Base-by-base conservation (phyloP, 805 yeast genomes). In the Candida chauliodis region DNA sequence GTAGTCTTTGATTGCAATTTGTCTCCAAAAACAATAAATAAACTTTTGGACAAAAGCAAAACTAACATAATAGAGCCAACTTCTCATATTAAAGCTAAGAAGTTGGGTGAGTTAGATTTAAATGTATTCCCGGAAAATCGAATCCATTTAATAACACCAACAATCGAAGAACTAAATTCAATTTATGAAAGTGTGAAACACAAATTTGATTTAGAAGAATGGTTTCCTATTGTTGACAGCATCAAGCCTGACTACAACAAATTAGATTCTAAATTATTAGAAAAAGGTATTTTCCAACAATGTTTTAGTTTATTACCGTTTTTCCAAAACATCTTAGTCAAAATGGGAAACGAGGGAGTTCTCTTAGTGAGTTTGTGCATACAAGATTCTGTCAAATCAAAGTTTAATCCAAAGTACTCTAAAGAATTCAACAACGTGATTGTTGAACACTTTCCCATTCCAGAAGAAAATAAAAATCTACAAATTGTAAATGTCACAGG, bases 171-270 rank as follows among this genome's bases (percentile, higher is more conserved):
- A 53, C 66, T 89, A 3, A 57, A 59, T 4, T 52, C 76, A 1
- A 71, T 89, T 26, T 75, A 73, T 55, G 64, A 65, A 5, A 55
- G 78, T 6, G 76, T 85, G 48, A 49, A 55, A 4, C 60, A 53
- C 5, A 41, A 51, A 1, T 70, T 59, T 3, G 49, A 54, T 25
- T 73, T 75, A 45, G 63, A 64, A 69, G 81, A 79, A 44, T 89
- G 96, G 96, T 88, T 88, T 57, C 82, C 84, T 1, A 63, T 78
- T 1, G 56, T 88, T 10, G 95, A 87, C 48, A 50, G 49, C 1
- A 67, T 80, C 42, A 34, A 34, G n/a, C 23, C 30, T 9, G 29
- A 33, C 17, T 59, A 83, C 37, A 70, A 69, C 16, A 62, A 63
- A 34, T 53, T 81, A 39, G 72, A 69, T 13, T 54, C 58, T 0